Conservation (phyloP, 2,329 filamentous ascomycete genomes). For the Sordariomycetes sp. region DNA sequence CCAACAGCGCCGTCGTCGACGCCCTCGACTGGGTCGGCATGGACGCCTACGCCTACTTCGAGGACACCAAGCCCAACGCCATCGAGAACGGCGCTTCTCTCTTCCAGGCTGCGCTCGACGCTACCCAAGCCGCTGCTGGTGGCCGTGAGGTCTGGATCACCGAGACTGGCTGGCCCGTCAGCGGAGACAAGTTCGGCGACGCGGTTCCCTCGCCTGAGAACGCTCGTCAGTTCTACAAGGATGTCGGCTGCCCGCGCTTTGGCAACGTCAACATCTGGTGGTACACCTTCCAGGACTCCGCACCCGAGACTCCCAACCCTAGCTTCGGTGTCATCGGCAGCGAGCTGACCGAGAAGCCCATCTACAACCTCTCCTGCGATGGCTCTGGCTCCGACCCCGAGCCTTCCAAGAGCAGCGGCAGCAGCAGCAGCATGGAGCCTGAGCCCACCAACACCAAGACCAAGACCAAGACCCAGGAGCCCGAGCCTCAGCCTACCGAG, state of each 20-base stretch:
- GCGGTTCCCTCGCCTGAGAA: constrained; percentile 57
- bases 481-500: neutral
- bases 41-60: constrained; percentile 80
- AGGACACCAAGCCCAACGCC: constrained; percentile 57
- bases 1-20: constrained; percentile 62
- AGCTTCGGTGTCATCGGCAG: constrained; percentile 62
- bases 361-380: constrained; percentile 55
- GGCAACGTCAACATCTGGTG: constrained; percentile 62
- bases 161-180: constrained; percentile 81
- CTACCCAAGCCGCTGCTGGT: constrained; percentile 47
- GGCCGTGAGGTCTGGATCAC: constrained; percentile 77
- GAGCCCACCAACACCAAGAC: neutral
- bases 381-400: constrained; percentile 8
- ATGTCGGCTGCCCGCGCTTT: constrained; percentile 65
- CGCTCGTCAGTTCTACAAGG: constrained; percentile 72
- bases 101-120: constrained; percentile 58
- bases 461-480: neutral
- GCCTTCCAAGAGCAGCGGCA: neutral
- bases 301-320: constrained; percentile 49
- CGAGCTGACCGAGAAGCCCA: constrained; percentile 40
- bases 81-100: constrained; percentile 55
- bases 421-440: neutral
- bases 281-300: constrained; percentile 65
- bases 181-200: constrained; percentile 51
- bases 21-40: constrained; percentile 72